Evolutionary conservation across 2,329 filamentous ascomycete species (phyloP), one percentile per base, ranked within the genome.

Genomic region (Celoporthe dispersa): DNA sequence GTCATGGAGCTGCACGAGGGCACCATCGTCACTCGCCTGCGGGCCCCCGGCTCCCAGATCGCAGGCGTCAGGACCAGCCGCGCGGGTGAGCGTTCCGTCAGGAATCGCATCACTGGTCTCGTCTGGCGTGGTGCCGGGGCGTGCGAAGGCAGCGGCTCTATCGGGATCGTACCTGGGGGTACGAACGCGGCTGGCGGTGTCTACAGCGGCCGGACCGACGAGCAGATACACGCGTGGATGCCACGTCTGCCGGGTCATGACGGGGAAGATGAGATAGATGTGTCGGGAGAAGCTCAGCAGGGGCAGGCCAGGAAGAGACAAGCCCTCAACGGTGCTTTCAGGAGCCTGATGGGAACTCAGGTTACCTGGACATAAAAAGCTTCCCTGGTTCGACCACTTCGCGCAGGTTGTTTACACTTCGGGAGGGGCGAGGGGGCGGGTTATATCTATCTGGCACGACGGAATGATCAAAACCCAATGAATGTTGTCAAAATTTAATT

Each of bases 191-290:
- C 84, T 5, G 87, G 87, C 0, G 85, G 82, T 11, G 76, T 98
- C 69, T 97, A 94, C 80, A 96, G 93, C 67, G 91, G 90, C 1
- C 94, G 97, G 76, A 85, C 91, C 3, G 94, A 98, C 77, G 95
- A 95, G 0, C 91, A 91, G 66, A 95, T 98, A 69, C 87, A 91
- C 60, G 88, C 88, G 4, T 98, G 95, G 94, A 85, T 86, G 74
- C 92, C 93, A 2, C 82, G 83, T 48, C 80, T 88, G 1, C 73
- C 73, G 28, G 76, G 73, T 1, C 33, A 65, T 2, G 74, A 88
- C 64, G 84, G 83, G 16, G 83, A 85, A 51, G 81, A 83, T 16
- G 83, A 84, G 3, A 79, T 81, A 22, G 76, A 78, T 5, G 79
- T 78, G 33, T 78, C 79, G 9, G 80, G 86, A 31, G 82, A 84